Evolutionary conservation across 352 stramenopile species (phyloP).

Genomic region (Phytopythium boreale): DNA sequence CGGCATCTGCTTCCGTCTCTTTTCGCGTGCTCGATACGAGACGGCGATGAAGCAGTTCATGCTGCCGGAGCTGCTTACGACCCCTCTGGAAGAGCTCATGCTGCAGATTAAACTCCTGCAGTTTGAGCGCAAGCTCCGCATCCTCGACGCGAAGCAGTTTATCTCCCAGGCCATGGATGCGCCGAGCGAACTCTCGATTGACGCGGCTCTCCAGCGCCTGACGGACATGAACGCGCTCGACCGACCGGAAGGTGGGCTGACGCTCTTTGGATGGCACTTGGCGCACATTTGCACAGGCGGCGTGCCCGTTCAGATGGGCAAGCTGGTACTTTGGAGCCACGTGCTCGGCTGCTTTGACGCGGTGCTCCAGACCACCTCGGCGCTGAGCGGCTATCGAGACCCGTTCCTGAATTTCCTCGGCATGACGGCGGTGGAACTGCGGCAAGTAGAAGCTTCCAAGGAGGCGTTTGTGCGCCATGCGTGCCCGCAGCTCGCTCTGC

Average conservation of each 20-base stretch:
- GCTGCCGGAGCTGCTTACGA: slow-evolving; percentile 69
- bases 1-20: slow-evolving; percentile 91
- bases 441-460: slow-evolving; percentile 55
- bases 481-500: slow-evolving; percentile 30
- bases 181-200: slow-evolving; percentile 87
- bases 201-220: slow-evolving; percentile 89
- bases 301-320: slow-evolving; percentile 66
- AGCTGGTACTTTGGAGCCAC: slow-evolving; percentile 69
- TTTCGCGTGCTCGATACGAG: slow-evolving; percentile 63
- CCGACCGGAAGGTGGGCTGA: slow-evolving; percentile 29
- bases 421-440: slow-evolving; percentile 57
- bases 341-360: slow-evolving; percentile 62
- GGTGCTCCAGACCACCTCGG: slow-evolving; percentile 62
- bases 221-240: slow-evolving; percentile 73
- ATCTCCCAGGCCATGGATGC: slow-evolving; percentile 92
- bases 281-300: slow-evolving; percentile 66
- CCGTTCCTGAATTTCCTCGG: slow-evolving; percentile 71
- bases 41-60: slow-evolving; percentile 74
- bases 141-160: slow-evolving; percentile 79
- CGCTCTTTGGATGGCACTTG: slow-evolving; percentile 72
- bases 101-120: slow-evolving; percentile 77
- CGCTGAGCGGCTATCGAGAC: slow-evolving; percentile 73
- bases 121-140: slow-evolving; percentile 72
- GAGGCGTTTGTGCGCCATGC: slow-evolving; percentile 45
- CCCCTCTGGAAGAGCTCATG: slow-evolving; percentile 67